A percentile compares a stretch with the other conserved stretches of the same genome.
Evolutionary conservation across 768 basidiomycete species (phyloP).

Genomic region (Hygrophoropsis aurantiaca): DNA sequence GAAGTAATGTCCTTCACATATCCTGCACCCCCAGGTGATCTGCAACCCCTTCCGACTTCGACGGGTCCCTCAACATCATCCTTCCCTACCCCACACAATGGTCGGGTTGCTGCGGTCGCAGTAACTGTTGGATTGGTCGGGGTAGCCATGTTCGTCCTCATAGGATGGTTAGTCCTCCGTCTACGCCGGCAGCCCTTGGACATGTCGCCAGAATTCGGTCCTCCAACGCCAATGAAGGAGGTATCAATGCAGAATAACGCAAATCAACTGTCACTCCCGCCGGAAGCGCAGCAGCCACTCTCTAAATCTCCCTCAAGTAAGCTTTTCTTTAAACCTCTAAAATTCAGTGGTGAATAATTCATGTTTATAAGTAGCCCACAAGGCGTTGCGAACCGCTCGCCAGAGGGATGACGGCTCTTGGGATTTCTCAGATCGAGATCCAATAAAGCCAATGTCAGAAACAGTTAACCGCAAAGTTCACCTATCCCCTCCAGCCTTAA

Average conservation of each 20-base stretch:
- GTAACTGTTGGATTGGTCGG: slow-evolving; percentile 25
- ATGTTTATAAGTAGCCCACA: slow-evolving; percentile 15
- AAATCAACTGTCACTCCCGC: slow-evolving; percentile 18
- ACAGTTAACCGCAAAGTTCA: slow-evolving; percentile 8
- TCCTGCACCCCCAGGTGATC: not conserved
- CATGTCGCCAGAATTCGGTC: not conserved
- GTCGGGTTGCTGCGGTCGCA: slow-evolving; percentile 21
- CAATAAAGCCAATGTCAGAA: not conserved
- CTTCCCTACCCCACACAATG: slow-evolving; percentile 13
- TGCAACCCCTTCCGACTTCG: slow-evolving; percentile 3
- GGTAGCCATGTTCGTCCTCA: slow-evolving; percentile 20
- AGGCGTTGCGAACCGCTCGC: slow-evolving; percentile 22
- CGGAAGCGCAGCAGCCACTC: slow-evolving; percentile 9
- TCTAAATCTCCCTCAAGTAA: slow-evolving; percentile 25
- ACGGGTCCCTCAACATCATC: not conserved
- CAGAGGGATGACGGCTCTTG: slow-evolving; percentile 19
- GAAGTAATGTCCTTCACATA: slow-evolving; percentile 11
- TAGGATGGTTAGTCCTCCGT: slow-evolving; percentile 24
- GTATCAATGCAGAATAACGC: slow-evolving; percentile 9
- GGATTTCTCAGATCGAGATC: slow-evolving; percentile 32
- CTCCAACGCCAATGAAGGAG: not conserved
- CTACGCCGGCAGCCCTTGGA: slow-evolving; percentile 14
- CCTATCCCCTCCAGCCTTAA: slow-evolving; percentile 12
- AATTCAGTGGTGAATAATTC: not conserved
- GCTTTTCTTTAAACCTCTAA: slow-evolving; percentile 8